Percentiles rank a stretch among this genome's conserved stretches.
Evolutionary conservation across 495 filamentous ascomycete genomes (phyloP).

Genomic region (Bryoglossum gracile): DNA sequence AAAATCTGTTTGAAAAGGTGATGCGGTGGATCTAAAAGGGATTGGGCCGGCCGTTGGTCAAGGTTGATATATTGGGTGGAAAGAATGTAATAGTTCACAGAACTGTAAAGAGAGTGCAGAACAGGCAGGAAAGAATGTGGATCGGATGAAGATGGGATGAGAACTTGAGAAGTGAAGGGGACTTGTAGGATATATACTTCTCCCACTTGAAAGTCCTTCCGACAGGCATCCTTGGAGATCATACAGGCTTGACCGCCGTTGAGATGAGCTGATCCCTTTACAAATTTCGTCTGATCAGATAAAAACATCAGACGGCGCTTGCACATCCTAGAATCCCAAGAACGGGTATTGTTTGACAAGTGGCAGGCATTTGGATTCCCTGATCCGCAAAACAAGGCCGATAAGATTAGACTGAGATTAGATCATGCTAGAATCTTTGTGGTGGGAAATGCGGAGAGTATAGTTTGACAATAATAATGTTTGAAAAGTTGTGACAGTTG

Average conservation of each 20-base stretch:
- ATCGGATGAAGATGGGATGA: conserved; percentile 18
- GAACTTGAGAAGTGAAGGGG: neutral
- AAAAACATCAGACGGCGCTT: neutral
- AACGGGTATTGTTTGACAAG: neutral
- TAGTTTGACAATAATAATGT: neutral
- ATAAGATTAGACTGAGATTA: neutral
- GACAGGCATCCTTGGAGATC: neutral
- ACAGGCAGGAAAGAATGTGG: conserved; percentile 12
- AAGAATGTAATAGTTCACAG: conserved; percentile 23
- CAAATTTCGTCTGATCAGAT: no score
- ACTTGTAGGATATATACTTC: conserved; percentile 11
- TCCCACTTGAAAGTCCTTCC: neutral
- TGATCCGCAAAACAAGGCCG: neutral
- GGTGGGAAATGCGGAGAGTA: neutral
- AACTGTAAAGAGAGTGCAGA: conserved; percentile 20
- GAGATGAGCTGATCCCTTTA: no score
- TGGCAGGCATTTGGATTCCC: neutral
- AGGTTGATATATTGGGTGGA: conserved; percentile 10
- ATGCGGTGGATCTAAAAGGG: conserved; percentile 9
- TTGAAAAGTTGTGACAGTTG: neutral
- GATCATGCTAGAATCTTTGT: neutral
- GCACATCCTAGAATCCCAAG: neutral
- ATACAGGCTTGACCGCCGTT: neutral
- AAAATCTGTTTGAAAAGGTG: conserved; percentile 1
- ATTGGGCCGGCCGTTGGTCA: conserved; percentile 14